Conservation (phyloP, 176 grass and related monocot genomes). For the Olyra latifolia region DNA sequence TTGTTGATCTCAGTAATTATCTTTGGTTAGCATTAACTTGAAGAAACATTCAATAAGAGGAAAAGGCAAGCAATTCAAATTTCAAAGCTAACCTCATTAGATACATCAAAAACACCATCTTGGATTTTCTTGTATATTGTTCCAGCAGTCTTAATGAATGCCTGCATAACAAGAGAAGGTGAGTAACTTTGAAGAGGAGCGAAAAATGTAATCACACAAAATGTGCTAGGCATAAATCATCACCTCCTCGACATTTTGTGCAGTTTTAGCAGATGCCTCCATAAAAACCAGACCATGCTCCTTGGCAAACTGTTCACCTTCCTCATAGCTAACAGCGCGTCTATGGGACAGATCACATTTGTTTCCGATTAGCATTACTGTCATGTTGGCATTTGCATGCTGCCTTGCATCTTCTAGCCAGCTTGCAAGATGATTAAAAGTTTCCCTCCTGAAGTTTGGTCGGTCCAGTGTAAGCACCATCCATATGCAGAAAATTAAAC, state of each 20-base stretch:
- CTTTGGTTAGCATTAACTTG: not conserved
- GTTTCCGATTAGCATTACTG: slow-evolving; percentile 76
- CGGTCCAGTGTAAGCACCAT: slow-evolving; percentile 9
- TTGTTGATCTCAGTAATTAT: not conserved
- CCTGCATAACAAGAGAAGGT: slow-evolving; percentile 37
- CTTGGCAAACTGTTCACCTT: slow-evolving; percentile 78
- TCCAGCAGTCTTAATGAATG: slow-evolving; percentile 70
- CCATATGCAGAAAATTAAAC: not conserved
- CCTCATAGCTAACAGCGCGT: slow-evolving; percentile 73
- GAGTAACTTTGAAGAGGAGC: not conserved
- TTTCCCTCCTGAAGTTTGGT: slow-evolving; percentile 62
- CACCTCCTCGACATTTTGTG: slow-evolving; percentile 79
- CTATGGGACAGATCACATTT: slow-evolving; percentile 80
- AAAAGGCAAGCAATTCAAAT: not conserved
- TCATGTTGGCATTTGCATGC: slow-evolving; percentile 81
- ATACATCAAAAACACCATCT: slow-evolving; percentile 81
- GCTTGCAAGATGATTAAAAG: slow-evolving; percentile 80
- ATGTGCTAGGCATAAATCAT: not conserved
- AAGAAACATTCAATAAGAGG: not conserved
- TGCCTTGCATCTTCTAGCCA: slow-evolving; percentile 86
- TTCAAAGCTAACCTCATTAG: slow-evolving; percentile 65
- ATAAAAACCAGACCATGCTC: slow-evolving; percentile 77
- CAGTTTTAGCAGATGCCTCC: slow-evolving; percentile 79
- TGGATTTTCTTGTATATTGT: slow-evolving; percentile 91
- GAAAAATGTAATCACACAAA: not conserved